phyloP scores from a whole-genome alignment of 208 protist genomes.

The Trypanosoma mega region DNA sequence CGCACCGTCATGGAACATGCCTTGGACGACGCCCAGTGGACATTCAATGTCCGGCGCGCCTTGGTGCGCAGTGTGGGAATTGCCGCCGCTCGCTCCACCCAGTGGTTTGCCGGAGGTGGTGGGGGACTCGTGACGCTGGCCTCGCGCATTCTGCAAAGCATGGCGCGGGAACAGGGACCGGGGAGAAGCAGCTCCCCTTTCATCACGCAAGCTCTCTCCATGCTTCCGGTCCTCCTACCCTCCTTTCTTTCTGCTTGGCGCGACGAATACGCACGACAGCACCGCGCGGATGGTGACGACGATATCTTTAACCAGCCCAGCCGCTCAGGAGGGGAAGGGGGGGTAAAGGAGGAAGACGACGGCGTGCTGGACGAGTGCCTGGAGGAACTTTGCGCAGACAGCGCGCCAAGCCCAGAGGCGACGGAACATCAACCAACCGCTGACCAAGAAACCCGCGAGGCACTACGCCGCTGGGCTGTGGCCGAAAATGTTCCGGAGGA shows the following conservation, averaged over 20 bases:
- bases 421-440: too few species aligned
- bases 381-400: constrained; percentile 23
- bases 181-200: too few species aligned
- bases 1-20: constrained; percentile 4
- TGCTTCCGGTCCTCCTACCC: background rate
- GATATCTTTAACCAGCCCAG: constrained; percentile 7
- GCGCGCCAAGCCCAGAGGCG: background rate
- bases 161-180: constrained; percentile 13
- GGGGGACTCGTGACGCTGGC: constrained; percentile 13
- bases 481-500: constrained; percentile 4
- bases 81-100: constrained; percentile 20
- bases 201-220: background rate
- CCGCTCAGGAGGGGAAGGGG: background rate
- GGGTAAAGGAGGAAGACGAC: background rate
- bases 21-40: constrained; percentile 25
- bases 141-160: constrained; percentile 11
- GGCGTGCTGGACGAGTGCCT: constrained; percentile 33
- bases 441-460: background rate
- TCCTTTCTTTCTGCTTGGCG: background rate
- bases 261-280: constrained; percentile 6
- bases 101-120: constrained; percentile 29
- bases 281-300: constrained; percentile 22
- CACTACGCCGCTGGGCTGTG: constrained; percentile 3
- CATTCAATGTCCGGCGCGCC: constrained; percentile 20
- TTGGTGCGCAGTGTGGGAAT: constrained; percentile 35